Evolutionary conservation across 495 filamentous ascomycete genomes (phyloP), one percentile per base, ranked within the genome.

Genomic region (Filosporella fistucella): DNA sequence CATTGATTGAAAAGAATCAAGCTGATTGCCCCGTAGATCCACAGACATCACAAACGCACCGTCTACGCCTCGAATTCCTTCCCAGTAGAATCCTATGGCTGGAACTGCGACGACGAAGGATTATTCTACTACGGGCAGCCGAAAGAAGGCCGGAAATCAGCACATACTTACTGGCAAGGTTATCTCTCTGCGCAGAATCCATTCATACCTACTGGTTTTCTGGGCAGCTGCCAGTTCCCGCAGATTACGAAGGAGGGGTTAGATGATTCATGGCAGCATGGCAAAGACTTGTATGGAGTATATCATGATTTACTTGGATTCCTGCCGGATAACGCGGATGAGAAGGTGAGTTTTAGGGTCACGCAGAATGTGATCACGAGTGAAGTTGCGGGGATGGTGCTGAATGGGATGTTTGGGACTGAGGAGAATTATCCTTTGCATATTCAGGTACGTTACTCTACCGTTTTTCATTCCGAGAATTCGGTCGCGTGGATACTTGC

Each of bases 1-100:
- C 9, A 30, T 21, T 14, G 39, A 12, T 9, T 13, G 17, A 35
- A 16, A 12, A 26, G 10, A 10, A 17, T n/a, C n/a, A n/a, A n/a
- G n/a, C n/a, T n/a, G n/a, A n/a, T 0, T 18, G 13, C n/a, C 25
- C 20, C 1, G 29, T 46, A 81, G 76, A 81, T 87, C 40, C 83
- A 87, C 48, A 72, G 84, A 46, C 84, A 88, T 56, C 84, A 88
- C 56, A 86, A 87, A 62, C 72, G 84, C 25, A 88, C 82, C 0
- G 82, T 82, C 1, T 88, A 88, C 54, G 74, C 76, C 6, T 69
- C 70, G 32, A 88, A 86, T 57, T 70, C 76, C 5, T 86, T 87
- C 55, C 81, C 82, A 1, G 63, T 75, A 10, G 84, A 88, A 58
- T 63, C 75, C 10, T 78, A 79, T 54, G 54, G 63, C n/a, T 88